Evolutionary conservation across 257 asterid genomes (phyloP).

Genomic region (Solanum chilense): DNA sequence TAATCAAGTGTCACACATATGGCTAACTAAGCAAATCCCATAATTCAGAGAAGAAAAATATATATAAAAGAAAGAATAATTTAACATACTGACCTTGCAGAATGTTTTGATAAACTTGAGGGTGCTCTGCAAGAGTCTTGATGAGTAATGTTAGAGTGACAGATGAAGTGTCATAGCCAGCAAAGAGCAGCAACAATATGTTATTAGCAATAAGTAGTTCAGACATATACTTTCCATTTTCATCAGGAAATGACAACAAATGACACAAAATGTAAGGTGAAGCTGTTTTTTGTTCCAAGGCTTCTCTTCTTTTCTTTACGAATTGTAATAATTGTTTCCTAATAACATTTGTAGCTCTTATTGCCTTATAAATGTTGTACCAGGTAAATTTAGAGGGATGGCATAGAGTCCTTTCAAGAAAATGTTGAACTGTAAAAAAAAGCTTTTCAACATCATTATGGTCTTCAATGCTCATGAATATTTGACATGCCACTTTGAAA

Average conservation of each 20-base stretch:
- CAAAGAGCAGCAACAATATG: slow-evolving; percentile 52
- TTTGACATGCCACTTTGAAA: slow-evolving; percentile 56
- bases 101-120: slow-evolving; percentile 49
- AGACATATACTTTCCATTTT: slow-evolving; percentile 51
- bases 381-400: slow-evolving; percentile 49
- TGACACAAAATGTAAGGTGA: slow-evolving; percentile 58
- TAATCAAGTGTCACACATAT: no score
- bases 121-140: slow-evolving; percentile 49
- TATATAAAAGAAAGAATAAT: background rate
- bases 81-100: slow-evolving; percentile 26
- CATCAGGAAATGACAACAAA: slow-evolving; percentile 39
- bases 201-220: slow-evolving; percentile 59
- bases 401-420: slow-evolving; percentile 55
- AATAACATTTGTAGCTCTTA: slow-evolving; percentile 32
- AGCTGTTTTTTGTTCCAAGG: slow-evolving; percentile 21
- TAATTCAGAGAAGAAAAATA: background rate
- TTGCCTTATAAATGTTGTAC: slow-evolving; percentile 49
- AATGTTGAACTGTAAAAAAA: slow-evolving; percentile 30
- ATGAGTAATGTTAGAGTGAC: slow-evolving; percentile 48
- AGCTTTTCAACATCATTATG: slow-evolving; percentile 29
- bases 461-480: slow-evolving; percentile 71
- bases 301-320: slow-evolving; percentile 41
- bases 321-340: slow-evolving; percentile 29
- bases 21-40: background rate
- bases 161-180: slow-evolving; percentile 76